phyloP scores from a whole-genome alignment of 305 asterid species.

The Nicotiana rustica region DNA sequence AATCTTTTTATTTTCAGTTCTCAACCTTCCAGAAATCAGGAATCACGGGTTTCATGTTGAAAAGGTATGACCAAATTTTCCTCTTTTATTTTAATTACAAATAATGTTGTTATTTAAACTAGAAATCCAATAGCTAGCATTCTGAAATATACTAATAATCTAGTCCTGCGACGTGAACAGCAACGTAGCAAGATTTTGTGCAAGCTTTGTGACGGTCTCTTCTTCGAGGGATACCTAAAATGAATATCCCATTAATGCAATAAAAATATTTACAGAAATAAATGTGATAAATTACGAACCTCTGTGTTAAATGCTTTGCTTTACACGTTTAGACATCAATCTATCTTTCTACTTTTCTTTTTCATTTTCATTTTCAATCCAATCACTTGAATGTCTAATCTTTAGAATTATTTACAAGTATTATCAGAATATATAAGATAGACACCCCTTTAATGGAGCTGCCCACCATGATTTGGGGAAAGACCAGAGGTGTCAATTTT shows the following conservation, averaged over 20 bases:
- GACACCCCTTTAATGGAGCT: neutral
- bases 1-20: neutral
- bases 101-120: neutral
- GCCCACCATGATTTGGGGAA: neutral
- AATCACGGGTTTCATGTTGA: constrained; percentile 24
- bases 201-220: too few species aligned
- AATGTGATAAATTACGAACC: neutral
- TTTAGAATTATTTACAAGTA: neutral
- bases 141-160: neutral
- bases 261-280: neutral
- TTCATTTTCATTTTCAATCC: neutral
- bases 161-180: neutral
- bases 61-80: constrained; percentile 11
- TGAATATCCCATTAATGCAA: neutral
- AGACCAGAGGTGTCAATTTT: too few species aligned
- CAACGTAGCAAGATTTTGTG: neutral
- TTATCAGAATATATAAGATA: neutral
- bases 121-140: neutral
- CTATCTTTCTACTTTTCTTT: constrained; percentile 12
- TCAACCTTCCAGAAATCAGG: constrained; percentile 22
- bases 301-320: neutral
- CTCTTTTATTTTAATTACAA: neutral
- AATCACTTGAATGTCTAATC: constrained; percentile 11
- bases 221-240: neutral
- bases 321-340: constrained; percentile 21